Evolutionary conservation across 306 rosid species (phyloP), one percentile per base, ranked within the genome.

Genomic region (Fragaria nilgerrensis): DNA sequence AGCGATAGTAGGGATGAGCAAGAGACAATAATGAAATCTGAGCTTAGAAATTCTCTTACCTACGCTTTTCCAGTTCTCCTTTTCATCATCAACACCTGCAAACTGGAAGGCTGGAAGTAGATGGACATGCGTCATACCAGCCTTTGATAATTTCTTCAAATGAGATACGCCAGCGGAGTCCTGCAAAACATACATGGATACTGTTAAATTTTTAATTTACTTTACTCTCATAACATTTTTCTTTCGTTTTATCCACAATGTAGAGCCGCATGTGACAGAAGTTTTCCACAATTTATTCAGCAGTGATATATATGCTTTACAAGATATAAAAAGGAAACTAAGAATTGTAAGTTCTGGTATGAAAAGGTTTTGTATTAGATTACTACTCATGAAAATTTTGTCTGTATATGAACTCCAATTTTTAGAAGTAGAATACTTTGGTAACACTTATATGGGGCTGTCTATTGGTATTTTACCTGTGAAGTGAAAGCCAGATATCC

Each of bases 41-140:
- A 73, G 72, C 70, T 36, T 45, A 22, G 72, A 75, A 50, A 65
- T 53, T 82, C 70, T 49, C 86, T 84, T 88, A 95, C 98, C 97
- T 48, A 85, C 82, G 78, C 49, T 80, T 78, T 84, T 89, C 97
- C 97, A 95, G 76, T 88, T 90, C 81, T 84, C 91, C 83, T 92
- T 95, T 73, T 82, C 87, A 83, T 95, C 98, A 82, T 87, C 97
- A 79, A 95, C 96, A 45, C 81, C 97, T 14, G 91, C 96, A 89
- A 92, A 95, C 62, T 95, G 98, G 84, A 85, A 95, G 52, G 97
- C 75, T 49, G 97, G 97, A 70, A 95, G 87, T 64, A 95, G 85
- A 92, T 95, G 98, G 78, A 95, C 67, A 70, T 95, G 98, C 66
- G 90, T 88, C 78, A 95, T 32, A 79, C 98, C 98, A 64, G 97